Percentiles rank a stretch among this genome's conserved stretches.
Evolutionary conservation across 2,329 filamentous ascomycete genomes (phyloP).

Genomic region (Botrytis medusae): DNA sequence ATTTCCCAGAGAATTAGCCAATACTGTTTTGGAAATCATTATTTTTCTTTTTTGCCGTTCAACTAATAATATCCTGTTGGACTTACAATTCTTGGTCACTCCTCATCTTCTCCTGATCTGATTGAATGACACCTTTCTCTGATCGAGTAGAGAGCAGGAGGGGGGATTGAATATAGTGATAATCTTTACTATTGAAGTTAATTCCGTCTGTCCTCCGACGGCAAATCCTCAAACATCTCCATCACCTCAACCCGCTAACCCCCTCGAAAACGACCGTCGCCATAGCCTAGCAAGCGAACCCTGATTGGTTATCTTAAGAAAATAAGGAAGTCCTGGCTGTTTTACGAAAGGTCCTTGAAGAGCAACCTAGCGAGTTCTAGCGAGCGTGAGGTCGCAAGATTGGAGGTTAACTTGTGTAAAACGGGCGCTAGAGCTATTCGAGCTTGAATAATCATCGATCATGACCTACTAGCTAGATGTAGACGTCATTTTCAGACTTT

Average conservation of each 20-base stretch:
- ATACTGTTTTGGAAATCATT: not conserved
- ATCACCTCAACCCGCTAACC: not conserved
- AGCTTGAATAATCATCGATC: not conserved
- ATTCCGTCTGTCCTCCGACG: not conserved
- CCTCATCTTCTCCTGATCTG: too few species aligned
- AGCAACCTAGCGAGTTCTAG: not conserved
- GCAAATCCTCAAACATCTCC: not conserved
- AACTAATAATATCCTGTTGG: too few species aligned
- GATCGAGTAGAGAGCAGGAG: too few species aligned
- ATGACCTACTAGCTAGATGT: not conserved
- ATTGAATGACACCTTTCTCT: too few species aligned
- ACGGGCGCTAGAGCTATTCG: not conserved
- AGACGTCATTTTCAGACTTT: not conserved
- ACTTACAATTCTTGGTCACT: too few species aligned
- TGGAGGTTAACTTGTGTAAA: not conserved
- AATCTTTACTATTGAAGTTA: not conserved
- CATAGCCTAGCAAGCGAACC: not conserved
- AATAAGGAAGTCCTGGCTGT: not conserved
- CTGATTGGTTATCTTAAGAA: fast-evolving
- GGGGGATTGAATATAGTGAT: not conserved
- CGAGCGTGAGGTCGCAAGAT: not conserved
- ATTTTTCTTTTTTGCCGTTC: too few species aligned
- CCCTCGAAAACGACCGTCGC: not conserved
- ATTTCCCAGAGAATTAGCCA: not conserved
- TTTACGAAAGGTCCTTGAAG: not conserved